phyloP scores from a whole-genome alignment of 2,329 filamentous ascomycete species.

The Cercospora sojina region DNA sequence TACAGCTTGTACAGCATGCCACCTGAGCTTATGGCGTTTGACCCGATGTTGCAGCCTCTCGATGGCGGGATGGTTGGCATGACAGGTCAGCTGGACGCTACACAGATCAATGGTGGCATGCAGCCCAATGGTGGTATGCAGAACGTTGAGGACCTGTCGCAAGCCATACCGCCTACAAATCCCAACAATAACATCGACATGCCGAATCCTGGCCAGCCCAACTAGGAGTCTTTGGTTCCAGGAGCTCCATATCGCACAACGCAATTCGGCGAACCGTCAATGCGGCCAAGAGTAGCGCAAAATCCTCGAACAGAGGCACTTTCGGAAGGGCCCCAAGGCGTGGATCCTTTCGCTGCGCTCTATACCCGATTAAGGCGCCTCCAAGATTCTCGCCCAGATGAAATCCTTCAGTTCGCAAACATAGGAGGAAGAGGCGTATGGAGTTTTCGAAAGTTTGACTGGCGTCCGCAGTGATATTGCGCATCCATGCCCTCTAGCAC shows the following conservation, averaged over 20 bases:
- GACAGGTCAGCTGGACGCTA: neutral
- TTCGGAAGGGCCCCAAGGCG: neutral
- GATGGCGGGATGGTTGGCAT: neutral
- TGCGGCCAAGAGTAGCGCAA: neutral
- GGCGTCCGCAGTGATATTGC: neutral
- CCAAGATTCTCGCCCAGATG: neutral
- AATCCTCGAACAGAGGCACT: neutral
- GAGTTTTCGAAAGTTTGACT: neutral
- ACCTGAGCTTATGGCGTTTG: slow-evolving; percentile 29
- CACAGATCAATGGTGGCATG: neutral
- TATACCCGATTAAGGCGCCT: neutral
- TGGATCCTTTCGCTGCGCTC: neutral
- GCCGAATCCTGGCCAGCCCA: neutral
- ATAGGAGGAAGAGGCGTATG: neutral
- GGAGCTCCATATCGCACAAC: neutral
- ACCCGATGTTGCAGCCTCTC: slow-evolving; percentile 11
- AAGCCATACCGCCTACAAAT: neutral
- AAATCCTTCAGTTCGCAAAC: neutral
- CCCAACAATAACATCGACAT: neutral
- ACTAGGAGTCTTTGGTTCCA: neutral
- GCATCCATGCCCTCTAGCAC: neutral
- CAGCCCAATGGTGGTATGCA: neutral
- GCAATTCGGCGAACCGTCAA: neutral
- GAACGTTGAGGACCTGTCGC: neutral
- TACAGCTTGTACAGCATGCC: slow-evolving; percentile 61